Conservation (phyloP, 192 early-diverging fungal species). For the Entomortierella lignicola region DNA sequence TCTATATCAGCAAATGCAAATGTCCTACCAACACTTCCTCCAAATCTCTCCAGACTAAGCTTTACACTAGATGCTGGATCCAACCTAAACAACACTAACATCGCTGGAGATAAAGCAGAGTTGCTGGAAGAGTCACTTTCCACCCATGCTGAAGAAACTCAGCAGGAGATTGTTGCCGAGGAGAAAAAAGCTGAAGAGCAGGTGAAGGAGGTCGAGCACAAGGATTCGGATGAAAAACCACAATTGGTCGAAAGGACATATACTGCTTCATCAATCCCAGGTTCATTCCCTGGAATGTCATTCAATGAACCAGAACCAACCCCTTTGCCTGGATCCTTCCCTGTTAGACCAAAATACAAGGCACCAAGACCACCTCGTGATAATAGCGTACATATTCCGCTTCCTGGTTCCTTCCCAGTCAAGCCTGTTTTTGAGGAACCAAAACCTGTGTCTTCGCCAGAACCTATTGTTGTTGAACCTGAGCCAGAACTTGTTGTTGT, state of each 20-base stretch:
- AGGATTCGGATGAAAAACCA: neutral
- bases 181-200: neutral
- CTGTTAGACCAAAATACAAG: neutral
- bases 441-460: neutral
- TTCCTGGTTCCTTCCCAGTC: neutral
- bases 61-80: conserved; percentile 6
- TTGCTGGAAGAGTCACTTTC: neutral
- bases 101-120: neutral
- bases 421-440: neutral
- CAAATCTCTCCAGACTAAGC: conserved; percentile 13
- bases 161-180: neutral
- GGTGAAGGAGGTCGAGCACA: neutral
- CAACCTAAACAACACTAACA: neutral
- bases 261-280: neutral
- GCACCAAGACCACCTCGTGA: neutral
- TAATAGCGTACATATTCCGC: neutral
- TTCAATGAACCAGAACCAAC: neutral
- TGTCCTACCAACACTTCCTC: neutral
- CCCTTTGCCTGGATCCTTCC: neutral
- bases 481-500: neutral
- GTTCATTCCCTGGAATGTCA: neutral
- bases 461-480: neutral
- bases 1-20: neutral
- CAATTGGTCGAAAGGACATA: neutral
- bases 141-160: neutral